Conservation (phyloP, 139 green algal genomes). For the Tetradesmus lagerheimii region DNA sequence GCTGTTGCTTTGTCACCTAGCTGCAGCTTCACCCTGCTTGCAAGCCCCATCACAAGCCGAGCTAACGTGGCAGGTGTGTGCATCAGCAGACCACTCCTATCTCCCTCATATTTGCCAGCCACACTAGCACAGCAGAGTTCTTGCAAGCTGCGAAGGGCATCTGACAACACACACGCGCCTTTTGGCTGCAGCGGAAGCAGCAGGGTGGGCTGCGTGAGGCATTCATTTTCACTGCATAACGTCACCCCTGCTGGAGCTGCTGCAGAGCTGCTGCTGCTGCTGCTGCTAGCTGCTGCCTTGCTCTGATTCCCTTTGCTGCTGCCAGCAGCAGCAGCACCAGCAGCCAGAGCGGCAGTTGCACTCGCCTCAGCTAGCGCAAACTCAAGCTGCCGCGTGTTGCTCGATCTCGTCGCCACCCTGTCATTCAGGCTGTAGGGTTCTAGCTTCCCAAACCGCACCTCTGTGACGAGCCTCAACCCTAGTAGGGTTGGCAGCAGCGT, state of each 20-base stretch:
- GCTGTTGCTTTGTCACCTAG: background rate
- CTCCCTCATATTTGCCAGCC: background rate
- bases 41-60: background rate
- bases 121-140: background rate
- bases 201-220: background rate
- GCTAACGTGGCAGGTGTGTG: background rate
- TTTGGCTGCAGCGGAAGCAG: background rate
- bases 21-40: slow-evolving; percentile 19
- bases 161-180: background rate
- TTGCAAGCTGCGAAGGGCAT: background rate
- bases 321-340: background rate
- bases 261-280: background rate
- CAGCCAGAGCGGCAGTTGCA: background rate
- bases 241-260: background rate
- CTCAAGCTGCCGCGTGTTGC: slow-evolving; percentile 18
- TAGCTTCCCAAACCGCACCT: slow-evolving; percentile 5
- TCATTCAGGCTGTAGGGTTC: background rate
- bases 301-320: background rate
- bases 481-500: background rate
- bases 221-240: background rate
- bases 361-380: background rate
- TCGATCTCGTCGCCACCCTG: background rate
- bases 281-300: background rate
- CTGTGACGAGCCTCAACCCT: background rate
- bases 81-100: background rate